Percentiles rank a stretch among this genome's conserved stretches.
phyloP scores from a whole-genome alignment of 2,329 filamentous ascomycete species.

The Penicillium sp. region DNA sequence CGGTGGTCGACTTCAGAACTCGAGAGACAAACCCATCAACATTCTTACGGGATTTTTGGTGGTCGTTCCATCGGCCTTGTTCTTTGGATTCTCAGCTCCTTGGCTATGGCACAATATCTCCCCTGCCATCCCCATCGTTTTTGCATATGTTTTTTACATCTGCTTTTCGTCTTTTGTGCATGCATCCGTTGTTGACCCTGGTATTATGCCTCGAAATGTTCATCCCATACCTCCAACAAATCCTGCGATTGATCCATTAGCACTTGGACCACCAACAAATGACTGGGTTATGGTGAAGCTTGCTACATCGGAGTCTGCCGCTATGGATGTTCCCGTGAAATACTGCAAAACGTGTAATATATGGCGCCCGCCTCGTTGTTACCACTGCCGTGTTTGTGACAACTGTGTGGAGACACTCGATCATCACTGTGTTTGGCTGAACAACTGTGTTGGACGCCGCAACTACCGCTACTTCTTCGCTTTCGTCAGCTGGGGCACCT shows the following conservation, averaged over 20 bases:
- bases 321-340: conserved; percentile 97
- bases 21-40: conserved; percentile 83
- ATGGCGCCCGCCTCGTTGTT: conserved; percentile 91
- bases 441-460: conserved; percentile 93
- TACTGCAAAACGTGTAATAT: conserved; percentile 98
- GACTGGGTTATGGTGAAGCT: conserved; percentile 93
- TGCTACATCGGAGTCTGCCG: conserved; percentile 69
- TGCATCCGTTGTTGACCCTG: conserved; percentile 87
- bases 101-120: conserved; percentile 86
- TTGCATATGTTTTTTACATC: conserved; percentile 87
- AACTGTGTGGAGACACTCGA: conserved; percentile 97
- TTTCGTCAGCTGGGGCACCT: conserved; percentile 76
- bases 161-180: conserved; percentile 93
- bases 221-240: conserved; percentile 79
- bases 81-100: conserved; percentile 77
- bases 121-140: conserved; percentile 83
- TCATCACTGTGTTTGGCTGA: conserved; percentile 98
- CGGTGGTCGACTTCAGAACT: conserved; percentile 83
- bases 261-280: conserved; percentile 78
- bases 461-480: conserved; percentile 98
- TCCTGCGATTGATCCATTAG: conserved; percentile 76
- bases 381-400: conserved; percentile 95
- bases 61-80: conserved; percentile 75
- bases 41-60: conserved; percentile 79
- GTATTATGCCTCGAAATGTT: conserved; percentile 87